A percentile compares a stretch with the other conserved stretches of the same genome.
phyloP scores from a whole-genome alignment of 257 asterid genomes.

The Solanum piurae region DNA sequence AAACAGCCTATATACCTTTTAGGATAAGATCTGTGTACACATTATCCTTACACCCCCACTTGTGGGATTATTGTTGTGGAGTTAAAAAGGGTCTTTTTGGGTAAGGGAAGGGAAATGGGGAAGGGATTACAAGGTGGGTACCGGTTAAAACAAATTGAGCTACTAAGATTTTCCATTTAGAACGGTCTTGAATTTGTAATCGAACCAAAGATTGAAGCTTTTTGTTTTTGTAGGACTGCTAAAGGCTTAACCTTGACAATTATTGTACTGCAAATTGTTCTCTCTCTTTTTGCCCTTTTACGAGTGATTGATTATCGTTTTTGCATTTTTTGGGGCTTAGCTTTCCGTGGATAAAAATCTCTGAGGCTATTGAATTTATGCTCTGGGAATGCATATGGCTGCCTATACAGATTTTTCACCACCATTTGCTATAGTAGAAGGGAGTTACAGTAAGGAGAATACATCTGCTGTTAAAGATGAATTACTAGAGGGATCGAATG shows the following conservation, averaged over 20 bases:
- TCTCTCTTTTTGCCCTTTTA: background rate
- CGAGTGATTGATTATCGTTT: background rate
- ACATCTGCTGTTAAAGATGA: slow-evolving; percentile 33
- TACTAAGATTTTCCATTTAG: background rate
- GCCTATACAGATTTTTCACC: slow-evolving; percentile 52
- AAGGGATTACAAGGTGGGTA: background rate
- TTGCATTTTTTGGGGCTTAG: background rate
- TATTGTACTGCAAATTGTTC: background rate
- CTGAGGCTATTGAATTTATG: slow-evolving; percentile 17
- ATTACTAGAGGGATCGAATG: slow-evolving; percentile 24
- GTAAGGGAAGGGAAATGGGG: background rate
- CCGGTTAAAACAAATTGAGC: background rate
- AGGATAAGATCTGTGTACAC: background rate
- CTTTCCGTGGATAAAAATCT: background rate
- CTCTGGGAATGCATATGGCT: slow-evolving; percentile 46
- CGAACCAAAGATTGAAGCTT: background rate
- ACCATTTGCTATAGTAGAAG: slow-evolving; percentile 27
- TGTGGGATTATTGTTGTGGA: background rate
- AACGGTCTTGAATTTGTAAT: background rate
- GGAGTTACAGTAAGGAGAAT: slow-evolving; percentile 24
- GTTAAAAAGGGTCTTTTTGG: background rate
- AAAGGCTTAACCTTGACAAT: background rate
- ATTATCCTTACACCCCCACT: background rate
- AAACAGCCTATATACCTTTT: background rate
- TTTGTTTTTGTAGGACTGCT: background rate